phyloP scores from a whole-genome alignment of 345 rosid species.

The Mallotus nudiflorus region DNA sequence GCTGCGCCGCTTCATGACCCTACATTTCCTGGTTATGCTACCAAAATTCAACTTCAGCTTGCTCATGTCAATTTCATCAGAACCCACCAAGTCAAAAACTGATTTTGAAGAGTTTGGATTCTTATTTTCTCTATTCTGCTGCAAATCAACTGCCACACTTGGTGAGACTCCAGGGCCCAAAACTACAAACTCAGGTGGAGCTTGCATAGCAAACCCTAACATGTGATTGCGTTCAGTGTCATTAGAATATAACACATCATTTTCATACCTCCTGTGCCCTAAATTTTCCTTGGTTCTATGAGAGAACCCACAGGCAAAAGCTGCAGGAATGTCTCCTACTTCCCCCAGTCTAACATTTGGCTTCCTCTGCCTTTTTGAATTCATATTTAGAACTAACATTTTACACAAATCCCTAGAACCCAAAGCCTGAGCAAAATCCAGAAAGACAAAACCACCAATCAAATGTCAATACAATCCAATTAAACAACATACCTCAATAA shows the following conservation, averaged over 20 bases:
- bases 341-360: constrained; percentile 64
- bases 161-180: constrained; percentile 26
- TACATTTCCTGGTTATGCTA: constrained; percentile 45
- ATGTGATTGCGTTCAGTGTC: constrained; percentile 14
- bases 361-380: constrained; percentile 52
- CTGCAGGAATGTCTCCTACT: constrained; percentile 58
- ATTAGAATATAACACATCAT: constrained; percentile 21
- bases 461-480: constrained; percentile 2
- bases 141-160: constrained; percentile 33
- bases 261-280: constrained; percentile 36
- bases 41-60: constrained; percentile 40
- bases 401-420: constrained; percentile 13
- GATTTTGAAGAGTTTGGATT: constrained; percentile 43
- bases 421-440: constrained; percentile 26
- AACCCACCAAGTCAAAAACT: constrained; percentile 21
- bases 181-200: constrained; percentile 20
- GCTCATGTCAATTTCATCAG: constrained; percentile 21
- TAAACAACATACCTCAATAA: background rate
- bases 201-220: constrained; percentile 20
- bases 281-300: constrained; percentile 24
- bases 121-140: constrained; percentile 38
- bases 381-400: constrained; percentile 55
- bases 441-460: constrained; percentile 15
- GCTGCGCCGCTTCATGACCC: constrained; percentile 51
- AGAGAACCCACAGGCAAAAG: constrained; percentile 51